These are phyloP conservation scores for Metschnikowia lochheadii DNA, from an alignment of 805 yeast species.

Conservation along the genomic window DNA sequence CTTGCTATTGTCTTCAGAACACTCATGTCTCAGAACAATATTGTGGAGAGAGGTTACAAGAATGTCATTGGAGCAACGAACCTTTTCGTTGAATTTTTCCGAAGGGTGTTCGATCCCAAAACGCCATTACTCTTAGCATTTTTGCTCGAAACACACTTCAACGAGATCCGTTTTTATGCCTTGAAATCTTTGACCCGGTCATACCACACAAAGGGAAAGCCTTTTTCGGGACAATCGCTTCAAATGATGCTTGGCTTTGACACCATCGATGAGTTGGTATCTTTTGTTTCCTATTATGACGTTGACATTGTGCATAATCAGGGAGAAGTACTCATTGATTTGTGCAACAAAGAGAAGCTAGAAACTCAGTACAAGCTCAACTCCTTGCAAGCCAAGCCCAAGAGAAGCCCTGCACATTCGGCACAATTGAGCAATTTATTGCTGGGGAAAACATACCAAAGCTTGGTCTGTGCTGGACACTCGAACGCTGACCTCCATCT, in stretches of 20 bases:
- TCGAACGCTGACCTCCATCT: constrained; percentile 26
- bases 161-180: constrained; percentile 73
- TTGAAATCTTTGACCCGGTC: constrained; percentile 61
- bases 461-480: constrained; percentile 33
- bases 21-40: constrained; percentile 58
- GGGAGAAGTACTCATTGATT: constrained; percentile 31
- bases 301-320: constrained; percentile 38
- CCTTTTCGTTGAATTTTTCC: constrained; percentile 61
- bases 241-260: constrained; percentile 63
- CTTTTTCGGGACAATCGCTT: constrained; percentile 50
- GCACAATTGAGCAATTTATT: constrained; percentile 26
- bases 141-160: constrained; percentile 72
- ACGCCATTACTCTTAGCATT: constrained; percentile 70
- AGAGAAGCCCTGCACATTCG: constrained; percentile 33
- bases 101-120: constrained; percentile 40
- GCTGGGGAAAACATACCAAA: constrained; percentile 20
- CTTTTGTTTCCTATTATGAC: constrained; percentile 63
- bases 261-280: constrained; percentile 44
- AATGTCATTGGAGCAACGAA: constrained; percentile 53
- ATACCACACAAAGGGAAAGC: constrained; percentile 67
- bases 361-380: constrained; percentile 36
- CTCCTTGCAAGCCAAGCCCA: constrained; percentile 37
- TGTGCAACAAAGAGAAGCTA: constrained; percentile 40
- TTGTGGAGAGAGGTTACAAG: constrained; percentile 50
- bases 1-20: constrained; percentile 69